Conservation (phyloP, 148 eudicot genomes). For the Silene uniflora region DNA sequence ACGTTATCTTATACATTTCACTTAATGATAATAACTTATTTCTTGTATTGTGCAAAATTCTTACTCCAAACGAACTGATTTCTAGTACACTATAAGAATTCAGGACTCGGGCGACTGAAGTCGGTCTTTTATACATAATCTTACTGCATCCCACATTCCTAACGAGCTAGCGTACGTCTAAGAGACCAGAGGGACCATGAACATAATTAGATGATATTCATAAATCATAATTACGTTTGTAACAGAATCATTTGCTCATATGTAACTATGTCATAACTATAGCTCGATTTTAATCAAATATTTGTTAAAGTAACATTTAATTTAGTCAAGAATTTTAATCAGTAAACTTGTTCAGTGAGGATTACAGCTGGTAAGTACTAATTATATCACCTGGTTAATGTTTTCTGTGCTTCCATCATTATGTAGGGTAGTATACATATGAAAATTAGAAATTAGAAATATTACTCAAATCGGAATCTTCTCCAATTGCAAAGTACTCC, state of each 20-base stretch:
- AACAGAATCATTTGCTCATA: constrained; percentile 29
- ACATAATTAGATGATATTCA: constrained; percentile 2
- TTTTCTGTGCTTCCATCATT: constrained; percentile 31
- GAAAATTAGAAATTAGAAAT: not conserved
- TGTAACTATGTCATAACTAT: constrained; percentile 18
- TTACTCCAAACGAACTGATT: too few species aligned
- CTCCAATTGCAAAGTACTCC: not conserved
- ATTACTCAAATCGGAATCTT: constrained; percentile 9
- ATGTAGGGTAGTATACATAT: constrained; percentile 14
- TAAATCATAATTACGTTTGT: constrained; percentile 16
- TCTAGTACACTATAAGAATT: too few species aligned
- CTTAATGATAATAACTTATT: too few species aligned
- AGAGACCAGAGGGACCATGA: constrained; percentile 22
- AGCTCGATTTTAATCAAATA: constrained; percentile 4
- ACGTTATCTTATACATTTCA: too few species aligned
- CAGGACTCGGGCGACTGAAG: too few species aligned
- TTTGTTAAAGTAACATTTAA: not conserved
- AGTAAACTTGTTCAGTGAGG: constrained; percentile 5
- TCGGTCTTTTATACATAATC: too few species aligned
- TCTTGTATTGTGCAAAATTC: too few species aligned
- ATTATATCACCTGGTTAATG: constrained; percentile 18
- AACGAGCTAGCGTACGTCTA: too few species aligned
- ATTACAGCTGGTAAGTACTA: constrained; percentile 27
- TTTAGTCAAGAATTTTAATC: not conserved
- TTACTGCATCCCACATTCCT: too few species aligned